Evolutionary conservation across 352 stramenopile species (phyloP).

Genomic region (Pilasporangium apinafurcum): DNA sequence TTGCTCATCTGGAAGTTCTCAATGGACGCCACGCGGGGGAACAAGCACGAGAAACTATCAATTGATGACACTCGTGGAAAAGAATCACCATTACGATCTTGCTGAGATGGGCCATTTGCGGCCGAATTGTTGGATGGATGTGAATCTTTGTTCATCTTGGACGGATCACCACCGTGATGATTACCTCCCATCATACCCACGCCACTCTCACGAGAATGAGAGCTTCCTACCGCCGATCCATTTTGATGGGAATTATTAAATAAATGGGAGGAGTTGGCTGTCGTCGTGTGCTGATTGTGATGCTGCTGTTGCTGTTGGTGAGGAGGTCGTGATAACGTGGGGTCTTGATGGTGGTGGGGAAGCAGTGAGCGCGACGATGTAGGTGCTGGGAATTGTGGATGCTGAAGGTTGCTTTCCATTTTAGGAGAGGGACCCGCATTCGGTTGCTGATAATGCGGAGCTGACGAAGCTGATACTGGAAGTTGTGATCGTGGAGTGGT

Average conservation of each 20-base stretch:
- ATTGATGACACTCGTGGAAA: slow-evolving; percentile 78
- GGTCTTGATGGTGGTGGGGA: slow-evolving; percentile 2
- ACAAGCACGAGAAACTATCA: slow-evolving; percentile 80
- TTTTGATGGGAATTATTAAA: slow-evolving; percentile 8
- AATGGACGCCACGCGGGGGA: slow-evolving; percentile 75
- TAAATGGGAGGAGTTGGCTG: slow-evolving; percentile 5
- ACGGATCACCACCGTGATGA: too few species aligned
- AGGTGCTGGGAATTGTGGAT: slow-evolving; percentile 5
- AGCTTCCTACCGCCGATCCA: neutral
- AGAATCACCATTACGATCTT: slow-evolving; percentile 13
- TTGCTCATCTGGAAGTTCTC: slow-evolving; percentile 59
- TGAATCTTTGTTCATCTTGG: too few species aligned
- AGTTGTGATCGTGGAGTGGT: neutral
- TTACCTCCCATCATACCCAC: neutral
- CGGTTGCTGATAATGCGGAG: neutral
- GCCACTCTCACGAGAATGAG: neutral
- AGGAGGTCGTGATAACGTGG: slow-evolving; percentile 1
- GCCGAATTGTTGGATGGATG: neutral
- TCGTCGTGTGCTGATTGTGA: slow-evolving; percentile 1
- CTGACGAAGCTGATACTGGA: neutral
- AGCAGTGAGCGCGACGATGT: slow-evolving; percentile 3
- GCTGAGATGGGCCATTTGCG: neutral
- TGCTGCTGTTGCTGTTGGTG: neutral
- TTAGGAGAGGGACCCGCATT: neutral
- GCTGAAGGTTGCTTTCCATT: slow-evolving; percentile 1